These are phyloP conservation scores for Ascochyta viciae-villosae DNA, from an alignment of 2,329 filamentous ascomycete genomes.

Conservation along the genomic window DNA sequence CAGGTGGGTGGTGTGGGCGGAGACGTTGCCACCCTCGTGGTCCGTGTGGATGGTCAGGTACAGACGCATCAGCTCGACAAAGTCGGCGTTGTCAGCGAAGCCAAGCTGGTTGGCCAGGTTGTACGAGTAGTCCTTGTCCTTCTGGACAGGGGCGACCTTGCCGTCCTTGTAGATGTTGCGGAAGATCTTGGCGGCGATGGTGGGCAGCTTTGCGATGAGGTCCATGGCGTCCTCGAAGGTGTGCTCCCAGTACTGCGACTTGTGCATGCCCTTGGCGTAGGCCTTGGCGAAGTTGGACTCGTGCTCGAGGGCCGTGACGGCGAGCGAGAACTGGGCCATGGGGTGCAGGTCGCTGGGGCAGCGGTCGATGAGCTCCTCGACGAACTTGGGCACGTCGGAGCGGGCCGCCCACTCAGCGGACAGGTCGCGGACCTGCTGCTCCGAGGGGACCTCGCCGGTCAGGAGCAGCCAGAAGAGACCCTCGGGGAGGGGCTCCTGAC, in stretches of 20 bases:
- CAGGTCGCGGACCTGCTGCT: slow-evolving; percentile 98
- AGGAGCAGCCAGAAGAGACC: slow-evolving; percentile 99
- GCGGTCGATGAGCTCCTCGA: slow-evolving; percentile 99
- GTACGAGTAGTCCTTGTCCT: slow-evolving; percentile 99
- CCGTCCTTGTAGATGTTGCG: slow-evolving; percentile 99
- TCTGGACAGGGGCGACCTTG: slow-evolving; percentile 94
- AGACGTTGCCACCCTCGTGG: slow-evolving; percentile 99
- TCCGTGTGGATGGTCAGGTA: slow-evolving; percentile 99
- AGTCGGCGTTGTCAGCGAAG: slow-evolving; percentile 93
- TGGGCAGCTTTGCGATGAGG: slow-evolving; percentile 98
- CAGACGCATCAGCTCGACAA: slow-evolving; percentile 96
- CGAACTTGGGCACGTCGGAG: slow-evolving; percentile 94
- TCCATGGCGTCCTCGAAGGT: slow-evolving; percentile 99
- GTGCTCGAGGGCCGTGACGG: slow-evolving; percentile 97
- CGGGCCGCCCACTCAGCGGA: slow-evolving; percentile 99
- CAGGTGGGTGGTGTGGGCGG: slow-evolving; percentile 97
- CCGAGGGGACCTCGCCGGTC: slow-evolving; percentile 95
- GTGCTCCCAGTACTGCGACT: slow-evolving; percentile 99
- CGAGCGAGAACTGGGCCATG: slow-evolving; percentile 99
- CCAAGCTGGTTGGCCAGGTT: slow-evolving; percentile 99
- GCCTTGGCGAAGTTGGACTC: slow-evolving; percentile 98
- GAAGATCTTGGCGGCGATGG: slow-evolving; percentile 98
- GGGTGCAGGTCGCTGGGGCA: slow-evolving; percentile 98
- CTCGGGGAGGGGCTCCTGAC: slow-evolving; percentile 96
- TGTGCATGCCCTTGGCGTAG: slow-evolving; percentile 98